Evolutionary conservation across 208 protist species (phyloP), one percentile per base, ranked within the genome.

Genomic region (Sergeia podlipaevii): DNA sequence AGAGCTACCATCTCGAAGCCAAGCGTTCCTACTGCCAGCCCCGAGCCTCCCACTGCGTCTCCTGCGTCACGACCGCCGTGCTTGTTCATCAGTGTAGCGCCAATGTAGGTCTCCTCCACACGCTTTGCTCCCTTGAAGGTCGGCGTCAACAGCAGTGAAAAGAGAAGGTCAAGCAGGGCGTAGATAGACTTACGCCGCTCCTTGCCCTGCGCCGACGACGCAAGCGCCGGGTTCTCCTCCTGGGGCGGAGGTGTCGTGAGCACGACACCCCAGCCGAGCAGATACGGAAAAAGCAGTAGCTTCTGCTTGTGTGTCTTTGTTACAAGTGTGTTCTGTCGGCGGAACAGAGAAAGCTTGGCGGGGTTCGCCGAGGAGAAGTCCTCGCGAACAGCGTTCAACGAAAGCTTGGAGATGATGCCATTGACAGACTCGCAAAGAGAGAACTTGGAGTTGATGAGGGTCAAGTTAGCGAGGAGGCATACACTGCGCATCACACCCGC

Each of bases 241-340:
- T 29, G 4, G n/a, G 50, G 23, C 7, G 62, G 15, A 8, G 74
- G 64, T 8, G 64, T 77, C 2, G 74, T 85, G 15, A 91, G 61
- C 43, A 60, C 64, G 33, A 90, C 49, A 48, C 76, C 80, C 83
- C 82, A 91, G 15, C 74, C 49, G 26, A 91, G 70, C 8, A 90
- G 21, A 51, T 91, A 88, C 0, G 80, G 79, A 42, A 92, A 92
- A 33, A 95, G 70, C 17, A 84, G 58, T 38, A 89, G 63, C 63
- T 85, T 85, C 50, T 92, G 88, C 52, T 95, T 95, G 38, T 83
- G 77, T 26, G 84, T 91, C 67, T 89, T 91, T 26, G 45, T 28
- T 17, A 92, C 66, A 7, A 86, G 68, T 10, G 37, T 27, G 49
- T 80, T 77, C 28, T 89, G 67, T 18, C 67, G 68, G 13, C 69